phyloP scores from a whole-genome alignment of 169 alveolate genomes.

The Plasmodium knowlesi region DNA sequence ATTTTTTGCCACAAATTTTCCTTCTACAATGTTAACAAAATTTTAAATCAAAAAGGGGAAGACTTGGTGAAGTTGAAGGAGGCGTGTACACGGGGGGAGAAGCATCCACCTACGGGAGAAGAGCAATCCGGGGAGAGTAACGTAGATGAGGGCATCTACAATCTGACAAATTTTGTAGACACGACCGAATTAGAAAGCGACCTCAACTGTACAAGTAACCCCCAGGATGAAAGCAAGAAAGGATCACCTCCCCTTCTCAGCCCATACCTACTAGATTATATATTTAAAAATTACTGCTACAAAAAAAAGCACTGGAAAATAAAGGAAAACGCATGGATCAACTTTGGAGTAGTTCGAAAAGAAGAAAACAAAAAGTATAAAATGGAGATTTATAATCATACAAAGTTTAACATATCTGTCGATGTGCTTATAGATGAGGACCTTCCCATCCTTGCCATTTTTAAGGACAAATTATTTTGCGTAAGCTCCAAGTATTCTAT shows the following conservation, averaged over 20 bases:
- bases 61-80: conserved; percentile 33
- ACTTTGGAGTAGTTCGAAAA: conserved; percentile 16
- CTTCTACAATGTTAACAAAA: conserved; percentile 29
- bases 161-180: conserved; percentile 9
- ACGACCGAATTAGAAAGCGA: conserved; percentile 8
- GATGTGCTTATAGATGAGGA: conserved; percentile 40
- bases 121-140: not conserved
- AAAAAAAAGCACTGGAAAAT: conserved; percentile 50
- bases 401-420: conserved; percentile 47
- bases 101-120: not conserved
- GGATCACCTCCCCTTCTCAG: not conserved
- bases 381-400: conserved; percentile 54
- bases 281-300: conserved; percentile 69
- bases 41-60: conserved; percentile 7
- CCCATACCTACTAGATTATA: conserved; percentile 37
- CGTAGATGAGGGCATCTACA: not conserved
- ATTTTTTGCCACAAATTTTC: conserved; percentile 61
- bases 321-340: conserved; percentile 14
- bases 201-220: not conserved
- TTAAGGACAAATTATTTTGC: conserved; percentile 64
- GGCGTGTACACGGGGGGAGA: not conserved
- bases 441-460: conserved; percentile 26
- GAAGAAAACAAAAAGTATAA: conserved; percentile 37
- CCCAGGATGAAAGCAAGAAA: not conserved
- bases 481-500: conserved; percentile 49